Percentiles rank a stretch among this genome's conserved stretches.
Evolutionary conservation across 768 basidiomycete genomes (phyloP).

Genomic region (Lyophyllum semitale): DNA sequence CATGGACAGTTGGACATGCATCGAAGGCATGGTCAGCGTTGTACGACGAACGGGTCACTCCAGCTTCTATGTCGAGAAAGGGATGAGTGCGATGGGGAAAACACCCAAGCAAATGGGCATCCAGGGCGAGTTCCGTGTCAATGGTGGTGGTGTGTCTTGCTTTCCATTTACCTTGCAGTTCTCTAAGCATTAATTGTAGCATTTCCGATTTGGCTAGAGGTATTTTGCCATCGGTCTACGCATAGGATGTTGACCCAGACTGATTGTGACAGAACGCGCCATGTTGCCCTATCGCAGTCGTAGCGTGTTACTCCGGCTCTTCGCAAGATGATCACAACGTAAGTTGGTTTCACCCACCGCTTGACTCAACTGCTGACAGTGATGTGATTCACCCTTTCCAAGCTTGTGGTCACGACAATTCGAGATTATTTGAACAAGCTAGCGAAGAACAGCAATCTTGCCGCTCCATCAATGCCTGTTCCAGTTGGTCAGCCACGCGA

Average conservation of each 20-base stretch:
- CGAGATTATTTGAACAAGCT: conserved; percentile 73
- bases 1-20: conserved; percentile 75
- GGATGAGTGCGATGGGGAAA: conserved; percentile 83
- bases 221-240: conserved; percentile 25
- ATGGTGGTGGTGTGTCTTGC: conserved; percentile 71
- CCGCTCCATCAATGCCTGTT: conserved; percentile 35
- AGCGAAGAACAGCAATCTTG: conserved; percentile 33
- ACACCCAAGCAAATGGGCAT: conserved; percentile 72
- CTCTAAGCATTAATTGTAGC: conserved; percentile 40
- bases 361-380: background rate
- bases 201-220: conserved; percentile 86
- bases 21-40: conserved; percentile 80
- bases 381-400: background rate
- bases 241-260: conserved; percentile 2
- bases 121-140: conserved; percentile 62
- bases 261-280: conserved; percentile 59
- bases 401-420: conserved; percentile 68
- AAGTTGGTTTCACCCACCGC: conserved; percentile 22
- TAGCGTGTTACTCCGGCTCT: conserved; percentile 80
- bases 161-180: background rate
- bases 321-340: conserved; percentile 81
- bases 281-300: conserved; percentile 81
- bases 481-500: conserved; percentile 25
- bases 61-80: conserved; percentile 85
- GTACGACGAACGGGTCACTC: conserved; percentile 83